Evolutionary conservation across 2,329 filamentous ascomycete genomes (phyloP), one percentile per base, ranked within the genome.

Genomic region (Aureobasidium sp.): DNA sequence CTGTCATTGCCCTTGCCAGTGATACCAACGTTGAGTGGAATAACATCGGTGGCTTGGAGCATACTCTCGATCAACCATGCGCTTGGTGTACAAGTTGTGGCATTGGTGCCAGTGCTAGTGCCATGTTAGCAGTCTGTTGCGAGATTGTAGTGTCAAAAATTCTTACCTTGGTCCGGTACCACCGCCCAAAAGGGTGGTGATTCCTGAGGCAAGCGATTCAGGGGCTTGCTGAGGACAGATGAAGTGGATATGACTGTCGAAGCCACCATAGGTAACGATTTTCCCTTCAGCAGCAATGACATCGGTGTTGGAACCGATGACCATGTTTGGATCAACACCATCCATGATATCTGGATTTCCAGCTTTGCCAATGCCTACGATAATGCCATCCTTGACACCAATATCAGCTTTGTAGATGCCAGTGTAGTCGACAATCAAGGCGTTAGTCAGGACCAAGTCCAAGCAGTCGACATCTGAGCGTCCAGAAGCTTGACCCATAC

Each of bases 331-430:
- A 63, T 87, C 81, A 7, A 97, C 90, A 5, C 90, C 90, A 36
- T 94, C 88, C 93, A 97, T 97, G 51, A 96, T 85, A 75, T 97
- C 93, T n/a, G 93, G 93, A 70, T 97, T 97, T 22, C 93, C 93
- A 17, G 93, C 91, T 76, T 97, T 97, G 64, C 93, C 93, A 68
- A 97, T 93, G 0, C 86, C 93, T 31, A 87, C 87, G 69, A 97
- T 97, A 42, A 88, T 73, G 2, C 93, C 92, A 67, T 91, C 76
- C 74, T 95, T 96, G 73, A 97, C 87, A 31, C 93, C 93, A 71
- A 97, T 96, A 73, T 97, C 93, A 6, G 92, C 93, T 78, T 97
- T 97, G 81, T 90, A 95, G 70, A 97, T 96, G 52, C 93, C 93
- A 1, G 84, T 88, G 83, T 88, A 95, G 77, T 97, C 93, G 22